Conservation (phyloP, 805 yeast genomes). For the Wilhelminamyces savonicus region DNA sequence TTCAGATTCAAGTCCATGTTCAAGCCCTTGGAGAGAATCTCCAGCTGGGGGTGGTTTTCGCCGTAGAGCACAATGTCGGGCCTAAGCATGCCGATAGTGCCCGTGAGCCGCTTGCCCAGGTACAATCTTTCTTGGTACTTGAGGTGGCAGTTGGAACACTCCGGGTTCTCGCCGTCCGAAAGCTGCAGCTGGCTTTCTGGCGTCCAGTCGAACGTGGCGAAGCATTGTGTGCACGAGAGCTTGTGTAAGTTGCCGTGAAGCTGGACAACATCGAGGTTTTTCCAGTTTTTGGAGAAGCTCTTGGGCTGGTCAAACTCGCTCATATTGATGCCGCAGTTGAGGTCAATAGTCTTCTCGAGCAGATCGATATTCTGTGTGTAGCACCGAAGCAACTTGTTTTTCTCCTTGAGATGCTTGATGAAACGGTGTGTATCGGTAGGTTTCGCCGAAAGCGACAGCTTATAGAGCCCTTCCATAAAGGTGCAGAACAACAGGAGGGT, state of each 20-base stretch:
- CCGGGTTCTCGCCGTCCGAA: constrained; percentile 63
- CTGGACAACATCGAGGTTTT: constrained; percentile 71
- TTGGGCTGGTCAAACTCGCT: constrained; percentile 18
- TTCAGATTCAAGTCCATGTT: constrained; percentile 55
- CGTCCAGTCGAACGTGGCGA: constrained; percentile 55
- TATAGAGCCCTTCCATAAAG: constrained; percentile 78
- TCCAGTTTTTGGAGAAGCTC: constrained; percentile 44
- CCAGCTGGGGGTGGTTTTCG: constrained; percentile 87
- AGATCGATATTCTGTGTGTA: constrained; percentile 96
- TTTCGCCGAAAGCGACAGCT: constrained; percentile 54
- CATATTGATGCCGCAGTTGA: constrained; percentile 49
- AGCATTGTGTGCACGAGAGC: constrained; percentile 72
- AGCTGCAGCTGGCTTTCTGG: constrained; percentile 40
- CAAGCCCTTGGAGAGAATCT: constrained; percentile 66
- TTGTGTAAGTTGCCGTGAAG: constrained; percentile 83
- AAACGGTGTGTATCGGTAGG: constrained; percentile 86
- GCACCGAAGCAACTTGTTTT: constrained; percentile 69
- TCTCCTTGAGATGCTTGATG: constrained; percentile 52
- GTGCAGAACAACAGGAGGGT: constrained; percentile 74
- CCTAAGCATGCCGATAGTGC: constrained; percentile 67
- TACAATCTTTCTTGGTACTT: constrained; percentile 49
- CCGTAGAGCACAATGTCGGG: constrained; percentile 93
- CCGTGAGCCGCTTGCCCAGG: constrained; percentile 69
- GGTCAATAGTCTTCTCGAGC: constrained; percentile 60
- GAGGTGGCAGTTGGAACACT: constrained; percentile 64